Conservation (phyloP, 441 rosid species). For the Pelargonium exstipulatum region DNA sequence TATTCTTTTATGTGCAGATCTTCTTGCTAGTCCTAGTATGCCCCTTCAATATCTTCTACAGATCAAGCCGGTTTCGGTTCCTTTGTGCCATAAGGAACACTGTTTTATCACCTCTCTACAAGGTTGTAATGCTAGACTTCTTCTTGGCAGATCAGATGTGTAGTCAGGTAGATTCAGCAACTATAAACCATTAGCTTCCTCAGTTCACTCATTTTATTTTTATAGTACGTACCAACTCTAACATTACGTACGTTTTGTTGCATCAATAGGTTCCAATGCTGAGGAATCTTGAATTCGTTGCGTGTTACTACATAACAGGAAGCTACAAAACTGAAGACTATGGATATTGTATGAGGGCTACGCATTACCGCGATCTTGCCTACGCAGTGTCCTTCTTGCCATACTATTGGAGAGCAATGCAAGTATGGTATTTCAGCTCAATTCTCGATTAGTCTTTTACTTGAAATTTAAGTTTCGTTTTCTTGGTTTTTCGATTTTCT, state of each 20-base stretch:
- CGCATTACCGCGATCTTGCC: conserved; percentile 75
- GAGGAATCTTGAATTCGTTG: conserved; percentile 73
- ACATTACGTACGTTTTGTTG: too few relatives aligned
- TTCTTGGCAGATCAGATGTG: conserved; percentile 99
- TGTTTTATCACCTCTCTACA: conserved; percentile 78
- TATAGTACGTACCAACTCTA: too few relatives aligned
- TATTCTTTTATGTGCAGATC: conserved; percentile 34
- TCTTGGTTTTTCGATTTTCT: not conserved
- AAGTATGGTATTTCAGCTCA: conserved; percentile 2
- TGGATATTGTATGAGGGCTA: conserved; percentile 71
- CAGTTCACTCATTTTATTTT: too few relatives aligned
- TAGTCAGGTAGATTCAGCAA: conserved; percentile 56
- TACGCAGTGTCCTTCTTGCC: conserved; percentile 57
- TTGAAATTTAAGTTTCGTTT: not conserved
- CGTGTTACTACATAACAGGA: conserved; percentile 86
- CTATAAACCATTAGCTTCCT: too few relatives aligned
- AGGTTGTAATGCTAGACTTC: conserved; percentile 96
- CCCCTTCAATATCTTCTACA: conserved; percentile 72
- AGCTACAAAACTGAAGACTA: conserved; percentile 88
- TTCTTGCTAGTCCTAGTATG: conserved; percentile 58
- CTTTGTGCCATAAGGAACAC: conserved; percentile 71
- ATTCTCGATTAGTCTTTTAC: too few relatives aligned
- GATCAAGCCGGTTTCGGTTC: conserved; percentile 64
- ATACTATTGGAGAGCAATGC: conserved; percentile 8
- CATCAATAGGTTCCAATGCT: conserved; percentile 89